phyloP scores from a whole-genome alignment of 73 alveolate species.

The Paramecium octaurelia region DNA sequence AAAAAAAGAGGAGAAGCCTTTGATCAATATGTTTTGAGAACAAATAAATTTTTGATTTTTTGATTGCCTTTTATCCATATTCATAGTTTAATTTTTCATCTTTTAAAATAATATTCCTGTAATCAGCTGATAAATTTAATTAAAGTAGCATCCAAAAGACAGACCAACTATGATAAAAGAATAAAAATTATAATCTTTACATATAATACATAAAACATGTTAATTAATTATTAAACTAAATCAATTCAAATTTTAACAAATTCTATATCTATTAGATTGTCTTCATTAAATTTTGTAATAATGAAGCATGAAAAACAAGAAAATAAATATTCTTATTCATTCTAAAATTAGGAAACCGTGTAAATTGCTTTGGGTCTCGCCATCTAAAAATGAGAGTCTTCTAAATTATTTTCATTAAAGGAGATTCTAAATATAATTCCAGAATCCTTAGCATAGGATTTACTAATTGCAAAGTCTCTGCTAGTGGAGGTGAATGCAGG shows the following conservation, averaged over 20 bases:
- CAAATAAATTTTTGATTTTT: not conserved
- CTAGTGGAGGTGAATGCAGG: not conserved
- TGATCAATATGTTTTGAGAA: not conserved
- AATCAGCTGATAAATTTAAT: too few relatives aligned
- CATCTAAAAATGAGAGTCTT: not conserved
- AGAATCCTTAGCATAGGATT: not conserved
- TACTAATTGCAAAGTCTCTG: not conserved
- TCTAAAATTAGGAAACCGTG: not conserved
- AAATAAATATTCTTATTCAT: not conserved
- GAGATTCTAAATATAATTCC: not conserved
- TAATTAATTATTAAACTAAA: not conserved
- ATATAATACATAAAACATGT: not conserved
- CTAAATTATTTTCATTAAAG: not conserved
- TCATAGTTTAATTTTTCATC: too few relatives aligned
- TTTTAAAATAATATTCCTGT: too few relatives aligned
- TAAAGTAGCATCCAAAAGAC: too few relatives aligned
- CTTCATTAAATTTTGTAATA: not conserved
- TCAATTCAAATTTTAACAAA: not conserved
- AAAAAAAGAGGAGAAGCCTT: slow-evolving; percentile 1
- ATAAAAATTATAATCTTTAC: too few relatives aligned
- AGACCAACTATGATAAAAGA: too few relatives aligned
- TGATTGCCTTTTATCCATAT: not conserved
- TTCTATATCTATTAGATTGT: not conserved
- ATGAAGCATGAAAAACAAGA: not conserved
- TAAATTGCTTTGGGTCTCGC: not conserved